Conservation (phyloP, 192 early-diverging fungal species). For the Backusella psychrophila region DNA sequence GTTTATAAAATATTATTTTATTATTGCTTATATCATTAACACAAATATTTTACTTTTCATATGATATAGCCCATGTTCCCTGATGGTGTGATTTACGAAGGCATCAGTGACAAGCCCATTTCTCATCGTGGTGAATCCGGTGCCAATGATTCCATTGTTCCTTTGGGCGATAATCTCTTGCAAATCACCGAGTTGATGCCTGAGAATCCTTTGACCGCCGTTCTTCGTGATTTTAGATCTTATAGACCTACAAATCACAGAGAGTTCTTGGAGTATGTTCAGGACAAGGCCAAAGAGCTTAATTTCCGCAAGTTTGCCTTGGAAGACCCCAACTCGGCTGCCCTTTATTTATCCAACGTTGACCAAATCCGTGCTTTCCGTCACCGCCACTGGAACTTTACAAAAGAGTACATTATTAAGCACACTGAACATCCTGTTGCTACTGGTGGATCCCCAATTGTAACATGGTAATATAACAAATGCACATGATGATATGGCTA, state of each 20-base stretch:
- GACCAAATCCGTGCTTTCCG: slow-evolving; percentile 85
- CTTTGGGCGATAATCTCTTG: slow-evolving; percentile 82
- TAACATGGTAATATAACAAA: slow-evolving; percentile 44
- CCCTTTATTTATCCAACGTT: slow-evolving; percentile 73
- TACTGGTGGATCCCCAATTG: slow-evolving; percentile 69
- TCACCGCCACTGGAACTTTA: slow-evolving; percentile 86
- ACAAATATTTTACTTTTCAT: not conserved
- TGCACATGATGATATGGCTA: not conserved
- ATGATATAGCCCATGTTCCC: slow-evolving; percentile 76
- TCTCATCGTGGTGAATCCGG: slow-evolving; percentile 82
- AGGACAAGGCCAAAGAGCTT: slow-evolving; percentile 43
- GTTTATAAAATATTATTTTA: not conserved
- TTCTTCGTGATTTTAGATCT: slow-evolving; percentile 69
- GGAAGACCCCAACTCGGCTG: slow-evolving; percentile 60
- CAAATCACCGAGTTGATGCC: slow-evolving; percentile 81
- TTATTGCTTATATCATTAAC: not conserved
- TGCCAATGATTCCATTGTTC: slow-evolving; percentile 85
- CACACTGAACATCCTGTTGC: slow-evolving; percentile 72
- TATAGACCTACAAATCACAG: slow-evolving; percentile 82
- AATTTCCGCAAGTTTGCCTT: slow-evolving; percentile 60
- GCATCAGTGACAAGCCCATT: slow-evolving; percentile 51
- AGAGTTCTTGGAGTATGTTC: slow-evolving; percentile 73
- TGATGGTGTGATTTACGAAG: slow-evolving; percentile 85
- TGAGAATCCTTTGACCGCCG: slow-evolving; percentile 75
- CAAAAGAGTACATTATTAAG: slow-evolving; percentile 84